Evolutionary conservation across 2,329 filamentous ascomycete species (phyloP).

Genomic region (Talaromyces sp.): DNA sequence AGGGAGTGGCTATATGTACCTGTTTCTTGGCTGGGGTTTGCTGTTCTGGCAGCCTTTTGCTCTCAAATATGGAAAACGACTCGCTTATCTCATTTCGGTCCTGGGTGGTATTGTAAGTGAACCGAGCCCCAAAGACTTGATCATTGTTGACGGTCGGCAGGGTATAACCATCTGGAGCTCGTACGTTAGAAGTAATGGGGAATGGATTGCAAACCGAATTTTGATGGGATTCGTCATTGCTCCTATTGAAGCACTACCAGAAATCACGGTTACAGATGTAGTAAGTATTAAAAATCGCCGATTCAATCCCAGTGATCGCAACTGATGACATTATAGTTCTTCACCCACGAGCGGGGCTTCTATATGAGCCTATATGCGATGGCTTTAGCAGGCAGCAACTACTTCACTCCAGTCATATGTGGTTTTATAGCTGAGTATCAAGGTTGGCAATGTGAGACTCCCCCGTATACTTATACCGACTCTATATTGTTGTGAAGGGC

Average conservation of each 20-base stretch:
- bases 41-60: constrained; percentile 47
- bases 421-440: constrained; percentile 45
- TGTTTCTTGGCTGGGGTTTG: constrained; percentile 42
- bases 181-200: constrained; percentile 28
- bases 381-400: constrained; percentile 39
- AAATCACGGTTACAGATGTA: constrained; percentile 39
- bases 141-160: too few relatives aligned
- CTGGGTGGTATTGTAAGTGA: constrained; percentile 30
- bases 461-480: too few relatives aligned
- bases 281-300: too few relatives aligned
- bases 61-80: constrained; percentile 39
- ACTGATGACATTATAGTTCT: too few relatives aligned
- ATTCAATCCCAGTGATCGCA: too few relatives aligned
- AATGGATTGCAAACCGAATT: constrained; percentile 38
- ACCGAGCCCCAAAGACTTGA: too few relatives aligned
- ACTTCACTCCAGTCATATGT: constrained; percentile 42
- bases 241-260: constrained; percentile 40
- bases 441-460: constrained; percentile 45
- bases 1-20: constrained; percentile 38
- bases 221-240: constrained; percentile 37
- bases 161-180: too few relatives aligned
- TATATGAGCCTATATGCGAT: constrained; percentile 40
- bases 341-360: constrained; percentile 38
- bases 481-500: too few relatives aligned
- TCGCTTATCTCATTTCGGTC: constrained; percentile 31